Base-by-base conservation (phyloP, 179 eudicot species). In the Beta lomatogona region DNA sequence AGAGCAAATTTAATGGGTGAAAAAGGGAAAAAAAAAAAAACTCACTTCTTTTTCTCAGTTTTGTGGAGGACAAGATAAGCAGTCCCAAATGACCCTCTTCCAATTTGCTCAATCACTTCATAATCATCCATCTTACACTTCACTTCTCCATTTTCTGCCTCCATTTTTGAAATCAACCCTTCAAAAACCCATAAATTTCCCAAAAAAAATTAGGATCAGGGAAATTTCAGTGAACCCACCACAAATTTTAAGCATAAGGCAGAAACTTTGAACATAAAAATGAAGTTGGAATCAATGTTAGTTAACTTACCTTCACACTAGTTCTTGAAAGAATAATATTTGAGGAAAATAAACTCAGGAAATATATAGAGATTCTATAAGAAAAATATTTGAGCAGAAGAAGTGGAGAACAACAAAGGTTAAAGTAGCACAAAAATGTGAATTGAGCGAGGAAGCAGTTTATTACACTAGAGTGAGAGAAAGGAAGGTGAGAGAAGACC, bases 1-100 rank as follows among this genome's bases (percentile, higher is more conserved):
- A 79, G 41, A 6, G 44, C 19, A 48, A 9, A 48, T 48, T 48
- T 36, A 1, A 36, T 36, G 41, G 41, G 41, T 36, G 41, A 36
- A 36, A 36, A 2, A 36, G 2, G 28, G 53, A 1, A 59, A 19
- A 13, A 76, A 61, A 1, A 59, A 19, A 13, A 76, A 77, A 82
- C 88, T 85, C 90, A 95, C 99, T 86, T 95, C 81, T 82, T 89
- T 61, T 91, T 88, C 84, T 92, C 96, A 83, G 71, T 31, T 83
- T 87, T 92, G 82, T 92, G 93, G 53, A 94, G 94, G n/a, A 96
- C 96, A 84, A 94, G 91, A 82, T 91, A 94, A 80, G 94, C 87
- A 77, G 93, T 84, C 44, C 97, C 98, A 89, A 91, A 89, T 84
- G 93, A 83, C 15, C 94, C 97, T 88, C 91, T 94, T n/a, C 94